Conservation (phyloP, 805 yeast species). For the Priceomyces carsonii region DNA sequence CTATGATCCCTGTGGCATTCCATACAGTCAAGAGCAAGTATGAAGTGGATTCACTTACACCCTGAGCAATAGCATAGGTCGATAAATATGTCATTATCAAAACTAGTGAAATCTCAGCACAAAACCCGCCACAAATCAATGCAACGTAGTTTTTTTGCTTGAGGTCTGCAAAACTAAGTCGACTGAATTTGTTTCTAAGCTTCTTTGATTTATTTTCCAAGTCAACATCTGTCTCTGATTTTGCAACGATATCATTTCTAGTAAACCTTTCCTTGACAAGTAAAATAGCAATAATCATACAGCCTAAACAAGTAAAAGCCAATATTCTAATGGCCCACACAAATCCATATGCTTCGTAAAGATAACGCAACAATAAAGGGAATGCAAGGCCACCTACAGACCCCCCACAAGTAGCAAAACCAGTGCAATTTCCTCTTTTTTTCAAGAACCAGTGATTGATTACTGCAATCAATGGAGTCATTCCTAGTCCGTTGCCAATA, state of each 20-base stretch:
- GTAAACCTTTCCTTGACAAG: conserved; percentile 30
- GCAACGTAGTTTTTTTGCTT: conserved; percentile 24
- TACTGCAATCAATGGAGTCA: conserved; percentile 62
- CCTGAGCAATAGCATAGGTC: conserved; percentile 33
- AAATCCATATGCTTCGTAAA: conserved; percentile 53
- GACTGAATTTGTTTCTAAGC: conserved; percentile 6
- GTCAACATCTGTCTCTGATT: conserved; percentile 4
- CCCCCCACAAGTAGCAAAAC: conserved; percentile 66
- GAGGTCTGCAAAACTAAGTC: conserved; percentile 11
- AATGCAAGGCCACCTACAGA: conserved; percentile 65
- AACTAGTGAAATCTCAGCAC: conserved; percentile 28
- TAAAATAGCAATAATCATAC: conserved; percentile 22
- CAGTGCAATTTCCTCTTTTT: conserved; percentile 46
- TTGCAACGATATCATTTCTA: conserved; percentile 1
- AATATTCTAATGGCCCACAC: conserved; percentile 59
- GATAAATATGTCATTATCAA: conserved; percentile 34
- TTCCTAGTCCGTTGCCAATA: conserved; percentile 57
- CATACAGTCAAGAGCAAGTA: conserved; percentile 27
- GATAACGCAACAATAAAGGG: conserved; percentile 51
- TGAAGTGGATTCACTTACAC: conserved; percentile 27
- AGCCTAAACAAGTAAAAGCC: conserved; percentile 31
- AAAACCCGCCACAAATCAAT: conserved; percentile 31
- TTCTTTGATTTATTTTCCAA: conserved; percentile 5
- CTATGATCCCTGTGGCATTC: conserved; percentile 31
- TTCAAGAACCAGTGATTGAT: conserved; percentile 66